phyloP scores from a whole-genome alignment of 106 monocot genomes.

The Allium cepa region DNA sequence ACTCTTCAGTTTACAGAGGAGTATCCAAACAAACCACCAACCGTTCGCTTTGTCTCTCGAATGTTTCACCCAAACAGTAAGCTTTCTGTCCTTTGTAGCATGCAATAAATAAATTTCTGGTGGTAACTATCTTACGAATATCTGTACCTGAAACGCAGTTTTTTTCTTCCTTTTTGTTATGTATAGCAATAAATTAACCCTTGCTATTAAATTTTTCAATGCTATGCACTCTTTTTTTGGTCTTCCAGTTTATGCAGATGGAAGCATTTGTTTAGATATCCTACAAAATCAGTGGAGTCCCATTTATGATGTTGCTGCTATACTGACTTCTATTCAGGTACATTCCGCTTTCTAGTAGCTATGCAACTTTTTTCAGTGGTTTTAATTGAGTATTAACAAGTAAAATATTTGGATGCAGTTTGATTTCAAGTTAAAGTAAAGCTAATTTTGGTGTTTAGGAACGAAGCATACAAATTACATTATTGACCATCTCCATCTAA shows the following conservation, averaged over 20 bases:
- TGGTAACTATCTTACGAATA: background rate
- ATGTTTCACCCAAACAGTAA: conserved; percentile 74
- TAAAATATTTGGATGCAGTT: too few species aligned
- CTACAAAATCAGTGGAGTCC: conserved; percentile 28
- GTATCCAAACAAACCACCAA: conserved; percentile 59
- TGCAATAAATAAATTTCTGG: background rate
- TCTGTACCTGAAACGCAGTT: background rate
- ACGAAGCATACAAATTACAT: too few species aligned
- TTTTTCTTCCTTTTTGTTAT: background rate
- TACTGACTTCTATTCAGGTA: conserved; percentile 26
- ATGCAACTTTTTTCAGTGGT: too few species aligned
- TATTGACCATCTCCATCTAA: too few species aligned
- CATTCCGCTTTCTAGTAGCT: background rate
- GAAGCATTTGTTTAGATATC: conserved; percentile 26
- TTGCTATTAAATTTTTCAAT: background rate
- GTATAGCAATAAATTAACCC: background rate
- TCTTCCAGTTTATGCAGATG: conserved; percentile 22
- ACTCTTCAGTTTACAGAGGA: conserved; percentile 58
- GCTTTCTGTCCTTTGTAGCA: background rate
- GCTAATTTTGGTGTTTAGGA: too few species aligned
- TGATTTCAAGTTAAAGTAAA: too few species aligned
- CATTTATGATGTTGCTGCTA: conserved; percentile 23
- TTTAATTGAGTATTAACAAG: too few species aligned
- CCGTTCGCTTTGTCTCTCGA: conserved; percentile 47
- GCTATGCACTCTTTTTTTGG: background rate